These are phyloP conservation scores for Ustilago bromivora DNA, from an alignment of 1,284 basidiomycete genomes.

Conservation along the genomic window DNA sequence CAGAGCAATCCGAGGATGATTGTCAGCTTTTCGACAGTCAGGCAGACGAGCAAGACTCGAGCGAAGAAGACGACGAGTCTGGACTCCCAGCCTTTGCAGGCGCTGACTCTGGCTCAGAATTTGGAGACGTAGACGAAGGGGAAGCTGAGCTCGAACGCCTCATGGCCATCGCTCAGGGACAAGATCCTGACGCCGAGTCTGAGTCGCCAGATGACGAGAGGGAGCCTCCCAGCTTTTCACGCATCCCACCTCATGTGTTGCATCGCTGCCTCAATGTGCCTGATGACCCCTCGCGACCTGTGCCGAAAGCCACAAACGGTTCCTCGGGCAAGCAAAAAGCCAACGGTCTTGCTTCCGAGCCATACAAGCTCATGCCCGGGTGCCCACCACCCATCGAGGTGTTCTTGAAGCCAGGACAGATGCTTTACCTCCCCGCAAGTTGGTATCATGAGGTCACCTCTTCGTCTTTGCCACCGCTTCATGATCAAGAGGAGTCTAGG, in stretches of 20 bases:
- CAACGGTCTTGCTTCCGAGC: slow-evolving; percentile 18
- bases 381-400: slow-evolving; percentile 65
- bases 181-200: slow-evolving; percentile 14
- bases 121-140: slow-evolving; percentile 52
- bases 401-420: slow-evolving; percentile 62
- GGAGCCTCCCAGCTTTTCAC: slow-evolving; percentile 66
- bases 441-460: slow-evolving; percentile 70
- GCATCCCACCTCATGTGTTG: slow-evolving; percentile 54
- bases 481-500: slow-evolving; percentile 1
- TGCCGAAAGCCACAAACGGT: slow-evolving; percentile 9
- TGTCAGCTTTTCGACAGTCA: slow-evolving; percentile 2
- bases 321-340: neutral
- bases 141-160: slow-evolving; percentile 51
- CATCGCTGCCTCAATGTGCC: slow-evolving; percentile 56
- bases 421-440: slow-evolving; percentile 68
- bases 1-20: slow-evolving; percentile 4
- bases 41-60: slow-evolving; percentile 4
- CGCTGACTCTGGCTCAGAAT: slow-evolving; percentile 48
- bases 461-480: slow-evolving; percentile 30
- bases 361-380: slow-evolving; percentile 20
- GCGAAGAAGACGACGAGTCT: slow-evolving; percentile 17
- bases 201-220: slow-evolving; percentile 17
- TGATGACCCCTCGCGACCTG: slow-evolving; percentile 27
- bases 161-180: slow-evolving; percentile 19
- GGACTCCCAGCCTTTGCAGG: slow-evolving; percentile 21